Evolutionary conservation across 2,329 filamentous ascomycete species (phyloP).

Genomic region (Biscogniauxia mediterranea): DNA sequence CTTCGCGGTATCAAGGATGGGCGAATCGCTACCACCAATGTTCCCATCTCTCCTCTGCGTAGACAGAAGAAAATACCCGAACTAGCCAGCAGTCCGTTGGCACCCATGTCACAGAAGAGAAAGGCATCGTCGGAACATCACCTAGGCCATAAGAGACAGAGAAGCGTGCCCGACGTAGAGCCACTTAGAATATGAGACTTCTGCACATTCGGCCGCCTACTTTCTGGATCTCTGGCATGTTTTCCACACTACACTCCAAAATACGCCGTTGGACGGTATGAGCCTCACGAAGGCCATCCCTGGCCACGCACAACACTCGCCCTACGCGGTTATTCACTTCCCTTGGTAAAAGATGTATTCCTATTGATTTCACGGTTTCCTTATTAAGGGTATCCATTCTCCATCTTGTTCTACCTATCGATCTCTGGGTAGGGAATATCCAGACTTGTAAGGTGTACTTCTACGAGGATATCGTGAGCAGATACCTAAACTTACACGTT

Average conservation of each 20-base stretch:
- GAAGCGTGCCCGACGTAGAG: conserved; percentile 58
- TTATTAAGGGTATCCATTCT: not conserved
- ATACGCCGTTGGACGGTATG: not conserved
- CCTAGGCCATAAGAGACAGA: conserved; percentile 52
- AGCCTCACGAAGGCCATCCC: not conserved
- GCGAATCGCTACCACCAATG: conserved; percentile 62
- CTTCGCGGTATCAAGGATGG: conserved; percentile 64
- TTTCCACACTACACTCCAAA: not conserved
- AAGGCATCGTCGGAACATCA: conserved; percentile 49
- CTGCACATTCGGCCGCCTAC: not conserved
- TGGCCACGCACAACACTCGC: not conserved
- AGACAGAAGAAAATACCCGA: conserved; percentile 53
- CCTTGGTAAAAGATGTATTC: not conserved
- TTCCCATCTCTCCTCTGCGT: conserved; percentile 66
- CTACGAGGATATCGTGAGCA: not conserved
- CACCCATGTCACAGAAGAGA: conserved; percentile 50
- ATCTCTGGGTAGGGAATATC: not conserved
- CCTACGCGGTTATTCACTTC: not conserved
- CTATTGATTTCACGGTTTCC: not conserved
- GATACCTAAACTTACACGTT: not conserved
- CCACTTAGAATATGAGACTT: conserved; percentile 42
- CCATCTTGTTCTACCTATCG: not conserved
- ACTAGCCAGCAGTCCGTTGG: conserved; percentile 49
- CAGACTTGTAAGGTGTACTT: not conserved
- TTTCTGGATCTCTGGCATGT: conserved; percentile 8